Base-by-base conservation (phyloP, 768 basidiomycete species). In the Tricholoma flavovirens region DNA sequence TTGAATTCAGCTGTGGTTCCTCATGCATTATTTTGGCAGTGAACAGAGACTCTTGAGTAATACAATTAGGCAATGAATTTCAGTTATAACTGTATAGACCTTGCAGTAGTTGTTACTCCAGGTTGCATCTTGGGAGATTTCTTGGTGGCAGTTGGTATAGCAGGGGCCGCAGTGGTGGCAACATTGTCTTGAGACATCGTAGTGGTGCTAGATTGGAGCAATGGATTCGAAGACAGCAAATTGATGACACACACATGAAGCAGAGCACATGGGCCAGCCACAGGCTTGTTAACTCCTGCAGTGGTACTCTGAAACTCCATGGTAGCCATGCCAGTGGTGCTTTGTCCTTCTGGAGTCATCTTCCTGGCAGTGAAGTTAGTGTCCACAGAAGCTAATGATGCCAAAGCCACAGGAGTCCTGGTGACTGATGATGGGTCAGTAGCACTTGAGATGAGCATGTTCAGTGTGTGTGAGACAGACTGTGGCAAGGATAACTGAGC, bases 1-100 rank as follows among this genome's bases (percentile, higher is more conserved):
- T 51, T 51, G 49, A 51, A 51, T 26, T n/a, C n/a, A n/a, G n/a
- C n/a, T n/a, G n/a, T n/a, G n/a, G n/a, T n/a, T n/a, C n/a, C n/a
- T n/a, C n/a, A 10, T 38, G 49, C 21, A 38, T 51, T 19, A 22
- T 35, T 35, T 38, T 6, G n/a, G 49, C 49, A 51, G 49, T 22
- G 49, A 32, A 51, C 30, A 51, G 35, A 51, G 30, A 51, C 35
- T 35, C 49, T 32, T 51, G 49, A 32, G 32, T 19, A 51, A 32
- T 5, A 51, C 19, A n/a, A 33, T 32, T 38, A 51, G 35, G 1
- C n/a, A n/a, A n/a, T n/a, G n/a, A n/a, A n/a, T n/a, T n/a, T n/a
- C n/a, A n/a, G n/a, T n/a, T n/a, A n/a, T n/a, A n/a, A n/a, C n/a
- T n/a, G n/a, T n/a, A n/a, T n/a, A n/a, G n/a, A n/a, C n/a, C n/a